Evolutionary conservation across 2,329 filamentous ascomycete genomes (phyloP).

Genomic region (Botryotinia calthae): DNA sequence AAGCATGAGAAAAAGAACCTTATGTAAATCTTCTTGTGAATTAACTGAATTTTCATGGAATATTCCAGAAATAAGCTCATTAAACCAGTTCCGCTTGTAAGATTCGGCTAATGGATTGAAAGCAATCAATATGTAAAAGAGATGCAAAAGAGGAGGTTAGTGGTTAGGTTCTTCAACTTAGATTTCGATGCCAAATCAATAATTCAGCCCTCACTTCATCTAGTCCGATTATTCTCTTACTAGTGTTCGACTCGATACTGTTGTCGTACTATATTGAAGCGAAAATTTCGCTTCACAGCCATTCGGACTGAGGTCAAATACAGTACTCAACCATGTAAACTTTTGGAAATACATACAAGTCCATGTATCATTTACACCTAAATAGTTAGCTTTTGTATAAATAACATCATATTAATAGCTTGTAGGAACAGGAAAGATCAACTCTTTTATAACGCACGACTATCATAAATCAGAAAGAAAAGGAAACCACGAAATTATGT

Average conservation of each 20-base stretch:
- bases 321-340: neutral
- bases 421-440: neutral
- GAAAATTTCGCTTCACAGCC: neutral
- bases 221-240: neutral
- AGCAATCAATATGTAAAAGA: neutral
- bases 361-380: too few species aligned
- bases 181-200: neutral
- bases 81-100: neutral
- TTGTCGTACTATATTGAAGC: neutral
- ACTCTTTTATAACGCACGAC: neutral
- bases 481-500: neutral
- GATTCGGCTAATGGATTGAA: neutral
- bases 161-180: neutral
- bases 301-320: neutral
- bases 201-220: neutral
- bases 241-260: neutral
- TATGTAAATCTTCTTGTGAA: accelerated
- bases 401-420: neutral
- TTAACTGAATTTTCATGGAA: neutral
- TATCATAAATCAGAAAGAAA: too few species aligned
- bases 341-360: neutral
- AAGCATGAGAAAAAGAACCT: neutral
- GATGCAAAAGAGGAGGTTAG: neutral
- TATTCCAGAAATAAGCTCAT: neutral
- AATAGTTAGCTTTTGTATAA: neutral